Evolutionary conservation across 2,329 filamentous ascomycete species (phyloP).

Genomic region (Fusarium domesticum): DNA sequence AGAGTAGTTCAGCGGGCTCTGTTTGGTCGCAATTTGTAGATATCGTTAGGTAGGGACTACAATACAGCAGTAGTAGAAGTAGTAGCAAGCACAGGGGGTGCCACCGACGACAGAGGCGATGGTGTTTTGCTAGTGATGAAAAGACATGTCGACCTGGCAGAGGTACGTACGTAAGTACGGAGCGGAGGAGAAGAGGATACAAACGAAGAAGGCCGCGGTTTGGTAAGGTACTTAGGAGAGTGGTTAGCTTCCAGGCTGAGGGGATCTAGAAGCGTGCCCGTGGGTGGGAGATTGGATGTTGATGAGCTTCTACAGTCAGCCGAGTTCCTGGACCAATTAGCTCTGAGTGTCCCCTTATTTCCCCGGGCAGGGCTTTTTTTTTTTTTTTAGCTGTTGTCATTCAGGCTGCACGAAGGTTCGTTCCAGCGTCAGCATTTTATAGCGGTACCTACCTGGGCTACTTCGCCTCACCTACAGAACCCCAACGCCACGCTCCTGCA

Average conservation of each 20-base stretch:
- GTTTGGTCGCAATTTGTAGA: too few species aligned
- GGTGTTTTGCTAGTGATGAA: not conserved
- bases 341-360: constrained; percentile 24
- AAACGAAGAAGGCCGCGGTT: not conserved
- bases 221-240: not conserved
- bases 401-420: too few species aligned
- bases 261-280: constrained; percentile 1
- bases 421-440: too few species aligned
- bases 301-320: constrained; percentile 27
- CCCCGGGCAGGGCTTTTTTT: not conserved
- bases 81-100: too few species aligned
- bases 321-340: constrained; percentile 24
- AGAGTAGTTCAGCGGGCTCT: not conserved
- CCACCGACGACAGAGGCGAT: not conserved
- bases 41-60: too few species aligned
- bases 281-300: constrained; percentile 28
- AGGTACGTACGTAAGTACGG: not conserved
- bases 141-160: not conserved
- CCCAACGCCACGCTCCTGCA: not conserved
- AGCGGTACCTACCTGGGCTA: too few species aligned
- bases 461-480: too few species aligned
- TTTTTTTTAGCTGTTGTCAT: too few species aligned
- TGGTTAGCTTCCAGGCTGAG: not conserved
- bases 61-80: too few species aligned
- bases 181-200: not conserved